Base-by-base conservation (phyloP, 1,284 basidiomycete genomes). In the Ceratobasidium sp. region DNA sequence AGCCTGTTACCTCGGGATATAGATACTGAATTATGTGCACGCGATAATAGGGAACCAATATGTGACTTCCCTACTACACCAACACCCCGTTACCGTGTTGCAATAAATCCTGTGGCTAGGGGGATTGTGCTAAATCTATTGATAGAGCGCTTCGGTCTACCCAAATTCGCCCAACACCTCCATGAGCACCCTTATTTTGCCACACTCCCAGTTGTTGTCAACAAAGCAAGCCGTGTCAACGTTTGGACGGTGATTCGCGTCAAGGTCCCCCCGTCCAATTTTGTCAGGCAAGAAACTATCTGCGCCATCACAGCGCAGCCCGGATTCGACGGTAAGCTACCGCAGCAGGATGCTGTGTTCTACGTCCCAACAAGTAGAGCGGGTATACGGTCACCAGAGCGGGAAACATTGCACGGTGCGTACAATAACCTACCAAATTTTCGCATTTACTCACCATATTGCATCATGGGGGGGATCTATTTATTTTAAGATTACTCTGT, bases 111-210 rank as follows among this genome's bases (percentile, higher is more conserved):
- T 7, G 23, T 8, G 9, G 23, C 30, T 16, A 18, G 8, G 50
- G 14, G 11, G 9, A 18, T 8, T 21, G 13, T 28, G 8, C 11
- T 52, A 6, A 18, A 28, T 8, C 26, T 11, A 28, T 9, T 52
- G n/a, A 26, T 52, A 28, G 21, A 52, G 21, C 50, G 50, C 23
- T 28, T 52, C 11, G 23, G 23, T 8, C 23, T 52, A 21, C 50
- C 50, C 8, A 52, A 52, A 18, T 52, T 52, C 50, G 23, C 30
- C 8, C 8, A 18, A 13, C 50, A 52, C 18, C 50, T 52, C 8
- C 50, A 28, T 4, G 21, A 52, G 30, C 50, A 52, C 50, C 50
- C 50, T 13, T 52, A 52, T 52, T 52, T 52, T 16, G 50, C 50
- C 14, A 28, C 50, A 14, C 50, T 52, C 50, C 50, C 50, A 13